A percentile compares a stretch with the other conserved stretches of the same genome.
These are phyloP conservation scores for Delitschia confertaspora DNA, from an alignment of 495 filamentous ascomycete genomes.

Conservation along the genomic window DNA sequence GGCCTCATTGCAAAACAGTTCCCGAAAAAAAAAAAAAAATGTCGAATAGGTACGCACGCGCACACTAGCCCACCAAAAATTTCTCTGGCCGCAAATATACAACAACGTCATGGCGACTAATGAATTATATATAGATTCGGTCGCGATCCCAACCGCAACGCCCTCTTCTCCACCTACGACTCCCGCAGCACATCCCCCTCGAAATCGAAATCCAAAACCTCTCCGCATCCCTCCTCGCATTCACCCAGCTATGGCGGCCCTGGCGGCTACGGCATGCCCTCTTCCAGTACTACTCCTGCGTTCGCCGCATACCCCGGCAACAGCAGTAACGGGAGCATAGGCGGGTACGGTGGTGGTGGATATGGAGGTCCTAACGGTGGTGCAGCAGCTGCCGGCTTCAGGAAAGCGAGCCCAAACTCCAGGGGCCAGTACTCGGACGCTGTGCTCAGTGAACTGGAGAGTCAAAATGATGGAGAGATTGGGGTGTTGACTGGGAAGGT, in stretches of 20 bases:
- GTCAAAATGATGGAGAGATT: slow-evolving; percentile 86
- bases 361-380: slow-evolving; percentile 29
- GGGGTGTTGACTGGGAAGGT: slow-evolving; percentile 89
- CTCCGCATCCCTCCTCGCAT: slow-evolving; percentile 7
- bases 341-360: slow-evolving; percentile 27
- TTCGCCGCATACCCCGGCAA: slow-evolving; percentile 48
- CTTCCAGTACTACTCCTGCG: slow-evolving; percentile 36
- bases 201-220: slow-evolving; percentile 13
- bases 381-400: slow-evolving; percentile 36
- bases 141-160: slow-evolving; percentile 45
- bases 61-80: too few species aligned
- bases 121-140: too few species aligned
- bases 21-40: too few species aligned
- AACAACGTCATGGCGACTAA: too few species aligned
- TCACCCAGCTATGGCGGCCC: slow-evolving; percentile 43
- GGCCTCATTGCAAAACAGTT: too few species aligned
- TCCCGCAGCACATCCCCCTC: slow-evolving; percentile 25
- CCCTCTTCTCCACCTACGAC: slow-evolving; percentile 77
- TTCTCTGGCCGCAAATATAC: too few species aligned
- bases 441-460: slow-evolving; percentile 86
- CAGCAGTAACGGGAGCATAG: slow-evolving; percentile 31
- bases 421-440: slow-evolving; percentile 92
- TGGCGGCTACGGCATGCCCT: slow-evolving; percentile 41
- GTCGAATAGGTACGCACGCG: too few species aligned
- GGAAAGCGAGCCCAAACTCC: slow-evolving; percentile 74